These are phyloP conservation scores for Ceratobasidium sp. DNA, from an alignment of 1,284 basidiomycete genomes.

Conservation along the genomic window DNA sequence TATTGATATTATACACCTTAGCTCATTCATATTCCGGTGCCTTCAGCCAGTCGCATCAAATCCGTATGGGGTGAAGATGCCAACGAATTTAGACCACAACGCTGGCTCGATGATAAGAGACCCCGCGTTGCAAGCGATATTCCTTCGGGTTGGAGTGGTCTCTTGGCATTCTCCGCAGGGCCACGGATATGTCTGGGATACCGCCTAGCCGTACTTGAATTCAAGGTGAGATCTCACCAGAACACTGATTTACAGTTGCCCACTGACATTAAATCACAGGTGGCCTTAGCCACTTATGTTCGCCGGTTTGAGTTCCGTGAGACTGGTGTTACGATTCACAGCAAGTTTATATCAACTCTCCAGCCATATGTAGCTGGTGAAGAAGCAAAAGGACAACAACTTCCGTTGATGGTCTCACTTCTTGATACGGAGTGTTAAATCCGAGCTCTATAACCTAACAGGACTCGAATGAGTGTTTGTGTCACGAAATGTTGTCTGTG, in stretches of 20 bases:
- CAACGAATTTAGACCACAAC: conserved; percentile 49
- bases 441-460: too few relatives aligned
- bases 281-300: conserved; percentile 40
- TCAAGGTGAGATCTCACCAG: conserved; percentile 35
- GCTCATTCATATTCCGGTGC: too few relatives aligned
- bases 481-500: too few relatives aligned
- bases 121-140: conserved; percentile 24
- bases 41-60: too few relatives aligned
- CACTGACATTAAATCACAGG: too few relatives aligned
- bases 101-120: conserved; percentile 40
- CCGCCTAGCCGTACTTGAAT: conserved; percentile 43
- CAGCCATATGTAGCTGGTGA: conserved; percentile 41
- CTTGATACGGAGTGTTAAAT: too few relatives aligned
- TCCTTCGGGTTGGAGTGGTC: conserved; percentile 41
- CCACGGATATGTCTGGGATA: conserved; percentile 43
- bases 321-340: conserved; percentile 8
- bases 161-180: conserved; percentile 43
- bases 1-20: too few relatives aligned
- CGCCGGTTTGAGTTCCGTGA: conserved; percentile 44
- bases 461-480: too few relatives aligned
- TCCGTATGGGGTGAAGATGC: conserved; percentile 52
- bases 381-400: conserved; percentile 36
- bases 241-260: too few relatives aligned
- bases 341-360: conserved; percentile 38
- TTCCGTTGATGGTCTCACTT: background rate